A percentile compares a stretch with the other conserved stretches of the same genome.
Conservation (phyloP, 225 moss, liverwort and hornwort genomes). For the Bryoerythrophyllum caledonicum region DNA sequence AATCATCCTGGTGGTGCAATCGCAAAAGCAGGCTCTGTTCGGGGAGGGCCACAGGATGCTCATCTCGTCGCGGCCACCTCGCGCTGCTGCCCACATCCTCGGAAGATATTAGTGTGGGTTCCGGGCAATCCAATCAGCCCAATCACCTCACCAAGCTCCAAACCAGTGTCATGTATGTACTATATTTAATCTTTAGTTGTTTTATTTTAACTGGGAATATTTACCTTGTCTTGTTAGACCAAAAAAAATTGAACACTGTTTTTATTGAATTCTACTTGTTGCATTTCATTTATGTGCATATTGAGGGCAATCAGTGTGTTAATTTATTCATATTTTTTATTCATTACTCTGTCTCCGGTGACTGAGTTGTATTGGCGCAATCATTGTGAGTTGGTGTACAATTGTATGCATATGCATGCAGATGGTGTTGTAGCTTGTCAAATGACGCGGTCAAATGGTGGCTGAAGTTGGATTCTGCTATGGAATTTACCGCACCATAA, state of each 20-base stretch:
- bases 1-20: not conserved
- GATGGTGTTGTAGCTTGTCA: not conserved
- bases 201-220: too few species aligned
- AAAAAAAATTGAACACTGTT: too few species aligned
- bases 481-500: not conserved
- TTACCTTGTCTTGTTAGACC: too few species aligned
- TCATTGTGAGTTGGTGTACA: not conserved
- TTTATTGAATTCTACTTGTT: too few species aligned
- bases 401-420: not conserved
- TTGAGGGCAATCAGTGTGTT: not conserved
- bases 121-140: constrained; percentile 1
- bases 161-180: too few species aligned
- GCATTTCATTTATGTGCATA: not conserved
- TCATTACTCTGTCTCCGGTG: not conserved
- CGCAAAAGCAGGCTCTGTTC: not conserved
- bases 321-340: not conserved
- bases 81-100: not conserved
- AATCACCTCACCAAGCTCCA: not conserved
- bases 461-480: not conserved
- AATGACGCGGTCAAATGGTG: too few species aligned
- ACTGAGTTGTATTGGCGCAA: not conserved
- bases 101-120: not conserved
- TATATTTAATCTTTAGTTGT: too few species aligned
- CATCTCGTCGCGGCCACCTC: not conserved
- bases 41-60: constrained; percentile 12